Conservation (phyloP, 371 early-diverging fungal genomes). For the Neoconidiobolus thromboides region DNA sequence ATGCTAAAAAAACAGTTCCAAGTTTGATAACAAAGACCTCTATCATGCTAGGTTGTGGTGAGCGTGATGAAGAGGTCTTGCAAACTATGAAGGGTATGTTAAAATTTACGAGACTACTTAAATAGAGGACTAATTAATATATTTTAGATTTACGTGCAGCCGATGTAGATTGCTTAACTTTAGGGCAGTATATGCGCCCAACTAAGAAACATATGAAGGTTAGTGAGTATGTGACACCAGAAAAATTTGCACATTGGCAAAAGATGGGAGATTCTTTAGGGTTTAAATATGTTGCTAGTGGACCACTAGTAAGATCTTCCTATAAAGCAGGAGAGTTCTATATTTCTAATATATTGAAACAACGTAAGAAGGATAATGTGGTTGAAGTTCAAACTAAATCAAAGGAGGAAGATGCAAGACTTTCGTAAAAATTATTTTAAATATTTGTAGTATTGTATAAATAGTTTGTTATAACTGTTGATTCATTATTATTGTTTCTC, state of each 20-base stretch:
- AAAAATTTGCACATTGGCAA: constrained; percentile 83
- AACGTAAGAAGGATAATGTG: constrained; percentile 16
- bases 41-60: constrained; percentile 95
- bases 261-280: constrained; percentile 67
- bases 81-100: constrained; percentile 55
- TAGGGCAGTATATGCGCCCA: constrained; percentile 99
- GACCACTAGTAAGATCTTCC: constrained; percentile 86
- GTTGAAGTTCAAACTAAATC: too few species aligned
- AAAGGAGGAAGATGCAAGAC: too few species aligned
- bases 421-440: too few species aligned
- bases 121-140: neutral
- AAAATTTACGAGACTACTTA: neutral
- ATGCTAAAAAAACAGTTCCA: constrained; percentile 65
- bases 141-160: constrained; percentile 45
- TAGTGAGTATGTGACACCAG: constrained; percentile 78
- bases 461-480: too few species aligned
- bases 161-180: constrained; percentile 87
- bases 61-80: constrained; percentile 81
- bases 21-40: constrained; percentile 84
- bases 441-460: too few species aligned
- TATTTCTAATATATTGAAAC: constrained; percentile 67
- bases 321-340: constrained; percentile 98
- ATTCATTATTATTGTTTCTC: too few species aligned
- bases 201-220: constrained; percentile 98
- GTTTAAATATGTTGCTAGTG: constrained; percentile 88